A percentile compares a stretch with the other conserved stretches of the same genome.
phyloP scores from a whole-genome alignment of 495 filamentous ascomycete genomes.

The Sabuloglossum arenarium region DNA sequence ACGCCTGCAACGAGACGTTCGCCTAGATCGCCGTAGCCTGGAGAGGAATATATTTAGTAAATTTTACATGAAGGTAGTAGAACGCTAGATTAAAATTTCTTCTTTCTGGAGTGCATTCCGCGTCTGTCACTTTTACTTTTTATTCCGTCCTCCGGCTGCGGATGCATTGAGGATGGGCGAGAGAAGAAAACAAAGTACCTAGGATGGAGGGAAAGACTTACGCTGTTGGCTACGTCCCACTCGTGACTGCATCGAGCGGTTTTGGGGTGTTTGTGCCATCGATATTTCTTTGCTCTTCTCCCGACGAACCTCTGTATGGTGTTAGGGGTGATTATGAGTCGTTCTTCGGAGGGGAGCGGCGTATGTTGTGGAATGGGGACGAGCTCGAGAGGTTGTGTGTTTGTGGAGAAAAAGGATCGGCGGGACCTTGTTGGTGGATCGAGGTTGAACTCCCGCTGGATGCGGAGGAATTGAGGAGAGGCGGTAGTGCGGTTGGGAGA shows the following conservation, averaged over 20 bases:
- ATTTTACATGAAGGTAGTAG: neutral
- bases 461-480: neutral
- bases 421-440: too few relatives aligned
- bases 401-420: too few relatives aligned
- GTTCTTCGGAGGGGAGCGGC: neutral
- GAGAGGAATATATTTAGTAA: conserved; percentile 7
- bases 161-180: neutral
- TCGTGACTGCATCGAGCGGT: conserved; percentile 21
- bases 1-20: conserved; percentile 91
- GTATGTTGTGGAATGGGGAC: neutral
- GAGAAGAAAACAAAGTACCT: neutral
- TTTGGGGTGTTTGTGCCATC: neutral
- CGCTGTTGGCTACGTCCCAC: conserved; percentile 28
- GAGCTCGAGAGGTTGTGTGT: too few relatives aligned
- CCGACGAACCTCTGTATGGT: neutral
- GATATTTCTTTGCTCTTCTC: neutral
- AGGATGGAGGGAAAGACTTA: conserved; percentile 14
- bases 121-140: neutral
- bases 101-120: too few relatives aligned
- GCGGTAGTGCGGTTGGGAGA: too few relatives aligned
- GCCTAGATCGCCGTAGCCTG: conserved; percentile 81
- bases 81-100: too few relatives aligned
- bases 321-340: neutral
- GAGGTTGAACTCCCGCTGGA: neutral
- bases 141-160: too few relatives aligned